Evolutionary conservation across 805 yeast genomes (phyloP).

Genomic region (Suhomyces prunicola): DNA sequence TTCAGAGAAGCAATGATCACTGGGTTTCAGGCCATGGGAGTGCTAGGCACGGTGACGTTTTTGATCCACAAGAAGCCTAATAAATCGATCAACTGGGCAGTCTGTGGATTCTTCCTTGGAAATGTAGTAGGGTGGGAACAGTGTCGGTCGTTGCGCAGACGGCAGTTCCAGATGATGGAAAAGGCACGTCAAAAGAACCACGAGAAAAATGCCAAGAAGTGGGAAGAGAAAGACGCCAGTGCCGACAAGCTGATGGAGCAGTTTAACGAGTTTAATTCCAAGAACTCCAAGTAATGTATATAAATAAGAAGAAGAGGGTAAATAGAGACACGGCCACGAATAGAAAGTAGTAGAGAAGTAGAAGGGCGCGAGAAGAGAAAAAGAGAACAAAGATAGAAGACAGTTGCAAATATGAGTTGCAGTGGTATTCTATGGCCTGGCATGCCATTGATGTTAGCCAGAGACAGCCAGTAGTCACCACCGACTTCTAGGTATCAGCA

Average conservation of each 20-base stretch:
- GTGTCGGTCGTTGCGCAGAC: constrained; percentile 69
- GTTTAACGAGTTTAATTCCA: constrained; percentile 12
- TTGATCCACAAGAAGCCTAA: constrained; percentile 60
- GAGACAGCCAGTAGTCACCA: no score
- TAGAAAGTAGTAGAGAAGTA: neutral
- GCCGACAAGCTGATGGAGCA: constrained; percentile 9
- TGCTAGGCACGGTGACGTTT: constrained; percentile 64
- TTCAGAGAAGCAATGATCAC: constrained; percentile 76
- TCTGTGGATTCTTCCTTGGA: constrained; percentile 77
- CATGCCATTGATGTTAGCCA: no score
- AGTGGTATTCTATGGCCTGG: no score
- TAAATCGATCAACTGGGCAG: constrained; percentile 75
- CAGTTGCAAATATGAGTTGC: no score
- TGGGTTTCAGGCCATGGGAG: constrained; percentile 71
- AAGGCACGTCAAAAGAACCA: constrained; percentile 55
- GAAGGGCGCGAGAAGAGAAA: no score
- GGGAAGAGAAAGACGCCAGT: constrained; percentile 18
- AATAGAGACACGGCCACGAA: neutral
- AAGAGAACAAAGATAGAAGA: no score
- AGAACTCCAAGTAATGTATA: constrained; percentile 1
- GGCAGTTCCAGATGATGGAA: constrained; percentile 63
- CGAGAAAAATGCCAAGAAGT: constrained; percentile 31
- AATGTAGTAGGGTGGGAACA: constrained; percentile 90
- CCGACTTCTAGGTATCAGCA: no score
- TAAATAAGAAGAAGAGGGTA: neutral